phyloP scores from a whole-genome alignment of 441 rosid genomes.

The Euphorbia corollata region DNA sequence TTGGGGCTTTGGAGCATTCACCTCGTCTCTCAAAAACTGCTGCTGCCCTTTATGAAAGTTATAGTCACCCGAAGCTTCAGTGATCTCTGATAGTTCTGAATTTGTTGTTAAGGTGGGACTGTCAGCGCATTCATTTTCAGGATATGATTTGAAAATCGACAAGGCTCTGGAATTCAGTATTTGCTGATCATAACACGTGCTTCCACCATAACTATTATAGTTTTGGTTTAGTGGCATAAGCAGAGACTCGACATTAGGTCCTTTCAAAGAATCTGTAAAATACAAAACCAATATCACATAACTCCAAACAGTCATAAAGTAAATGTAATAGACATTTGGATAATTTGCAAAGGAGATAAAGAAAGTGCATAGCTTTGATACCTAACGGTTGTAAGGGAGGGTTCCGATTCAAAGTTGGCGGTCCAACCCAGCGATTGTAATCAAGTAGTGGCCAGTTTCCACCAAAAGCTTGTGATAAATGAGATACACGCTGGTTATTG shows the following conservation, averaged over 20 bases:
- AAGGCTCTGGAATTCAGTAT: conserved; percentile 46
- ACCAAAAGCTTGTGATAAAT: conserved; percentile 46
- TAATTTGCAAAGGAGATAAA: neutral
- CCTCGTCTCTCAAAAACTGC: conserved; percentile 38
- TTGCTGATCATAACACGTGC: conserved; percentile 44
- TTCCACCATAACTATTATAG: conserved; percentile 50
- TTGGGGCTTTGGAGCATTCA: conserved; percentile 36
- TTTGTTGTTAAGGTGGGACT: conserved; percentile 29
- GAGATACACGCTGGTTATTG: conserved; percentile 51
- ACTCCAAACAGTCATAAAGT: neutral
- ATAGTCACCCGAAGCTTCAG: conserved; percentile 53
- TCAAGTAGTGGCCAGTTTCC: conserved; percentile 51
- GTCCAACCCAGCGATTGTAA: conserved; percentile 40
- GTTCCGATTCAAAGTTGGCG: conserved; percentile 41
- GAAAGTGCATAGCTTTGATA: conserved; percentile 24
- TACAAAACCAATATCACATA: conserved; percentile 23
- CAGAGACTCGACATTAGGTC: conserved; percentile 36
- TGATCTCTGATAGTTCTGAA: conserved; percentile 41
- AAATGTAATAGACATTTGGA: neutral
- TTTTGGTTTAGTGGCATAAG: conserved; percentile 42
- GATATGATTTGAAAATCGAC: conserved; percentile 36
- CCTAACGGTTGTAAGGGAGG: conserved; percentile 52
- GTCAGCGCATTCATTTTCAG: conserved; percentile 27
- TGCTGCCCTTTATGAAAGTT: conserved; percentile 56
- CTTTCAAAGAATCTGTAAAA: conserved; percentile 50